Evolutionary conservation across 495 filamentous ascomycete genomes (phyloP).

Genomic region (Neurospora sp.): DNA sequence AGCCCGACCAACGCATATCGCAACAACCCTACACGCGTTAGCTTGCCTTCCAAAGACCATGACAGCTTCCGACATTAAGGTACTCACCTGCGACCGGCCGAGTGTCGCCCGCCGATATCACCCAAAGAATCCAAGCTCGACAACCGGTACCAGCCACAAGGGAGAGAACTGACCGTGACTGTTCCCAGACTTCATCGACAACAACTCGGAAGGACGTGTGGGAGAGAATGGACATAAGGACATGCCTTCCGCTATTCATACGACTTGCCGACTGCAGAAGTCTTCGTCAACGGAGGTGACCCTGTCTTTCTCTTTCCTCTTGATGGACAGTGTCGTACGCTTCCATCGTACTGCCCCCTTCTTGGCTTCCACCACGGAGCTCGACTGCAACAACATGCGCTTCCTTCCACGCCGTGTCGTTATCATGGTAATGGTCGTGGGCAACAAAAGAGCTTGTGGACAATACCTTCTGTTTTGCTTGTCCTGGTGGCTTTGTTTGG

Average conservation of each 20-base stretch:
- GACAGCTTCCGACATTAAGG: neutral
- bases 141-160: neutral
- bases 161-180: neutral
- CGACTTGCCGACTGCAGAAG: neutral
- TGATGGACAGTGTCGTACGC: neutral
- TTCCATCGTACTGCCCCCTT: neutral
- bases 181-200: neutral
- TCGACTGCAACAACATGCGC: neutral
- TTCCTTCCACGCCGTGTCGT: neutral
- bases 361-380: neutral
- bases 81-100: neutral
- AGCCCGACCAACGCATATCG: neutral
- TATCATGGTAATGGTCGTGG: neutral
- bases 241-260: neutral
- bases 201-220: neutral
- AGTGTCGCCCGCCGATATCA: neutral
- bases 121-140: neutral
- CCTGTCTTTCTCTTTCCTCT: neutral
- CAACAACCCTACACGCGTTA: neutral
- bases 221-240: neutral
- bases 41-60: neutral
- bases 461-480: neutral
- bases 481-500: neutral
- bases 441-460: neutral
- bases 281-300: neutral